A percentile compares a stretch with the other conserved stretches of the same genome.
Conservation (phyloP, 257 asterid species). For the Cynanchum wilfordii region DNA sequence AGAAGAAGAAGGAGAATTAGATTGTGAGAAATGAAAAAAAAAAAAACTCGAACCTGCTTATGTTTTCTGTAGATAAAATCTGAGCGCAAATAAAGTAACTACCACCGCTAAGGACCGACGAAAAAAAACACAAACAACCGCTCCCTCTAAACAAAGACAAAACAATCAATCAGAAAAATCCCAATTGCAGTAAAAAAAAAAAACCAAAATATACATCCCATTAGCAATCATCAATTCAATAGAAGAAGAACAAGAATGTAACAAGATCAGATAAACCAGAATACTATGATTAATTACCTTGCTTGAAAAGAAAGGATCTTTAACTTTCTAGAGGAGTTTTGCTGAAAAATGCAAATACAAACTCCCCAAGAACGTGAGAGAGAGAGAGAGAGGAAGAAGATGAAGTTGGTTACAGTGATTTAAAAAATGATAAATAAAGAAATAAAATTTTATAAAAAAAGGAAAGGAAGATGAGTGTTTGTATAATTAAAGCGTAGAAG, state of each 20-base stretch:
- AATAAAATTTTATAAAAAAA: background rate
- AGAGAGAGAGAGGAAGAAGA: conserved; percentile 23
- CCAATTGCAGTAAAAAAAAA: background rate
- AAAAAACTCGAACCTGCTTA: background rate
- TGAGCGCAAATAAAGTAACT: background rate
- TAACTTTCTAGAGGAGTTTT: conserved; percentile 8
- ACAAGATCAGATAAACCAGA: conserved; percentile 1
- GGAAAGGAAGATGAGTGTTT: conserved; percentile 5
- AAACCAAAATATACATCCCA: background rate
- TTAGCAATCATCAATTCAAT: background rate
- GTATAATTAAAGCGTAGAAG: conserved; percentile 31
- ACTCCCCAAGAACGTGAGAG: conserved; percentile 24
- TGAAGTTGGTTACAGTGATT: conserved; percentile 16
- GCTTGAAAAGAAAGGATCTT: conserved; percentile 8
- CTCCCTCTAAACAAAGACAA: background rate
- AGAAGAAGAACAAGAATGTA: background rate
- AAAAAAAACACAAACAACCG: conserved; percentile 1
- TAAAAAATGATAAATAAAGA: background rate
- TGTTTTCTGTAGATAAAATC: background rate
- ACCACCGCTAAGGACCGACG: conserved; percentile 1
- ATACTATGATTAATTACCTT: conserved; percentile 2
- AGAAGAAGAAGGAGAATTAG: background rate
- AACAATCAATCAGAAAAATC: background rate
- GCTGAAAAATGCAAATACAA: conserved; percentile 1
- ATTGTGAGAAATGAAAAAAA: background rate